A percentile compares a stretch with the other conserved stretches of the same genome.
Conservation (phyloP, 2,329 filamentous ascomycete species). For the Cladophialophora yegresii region DNA sequence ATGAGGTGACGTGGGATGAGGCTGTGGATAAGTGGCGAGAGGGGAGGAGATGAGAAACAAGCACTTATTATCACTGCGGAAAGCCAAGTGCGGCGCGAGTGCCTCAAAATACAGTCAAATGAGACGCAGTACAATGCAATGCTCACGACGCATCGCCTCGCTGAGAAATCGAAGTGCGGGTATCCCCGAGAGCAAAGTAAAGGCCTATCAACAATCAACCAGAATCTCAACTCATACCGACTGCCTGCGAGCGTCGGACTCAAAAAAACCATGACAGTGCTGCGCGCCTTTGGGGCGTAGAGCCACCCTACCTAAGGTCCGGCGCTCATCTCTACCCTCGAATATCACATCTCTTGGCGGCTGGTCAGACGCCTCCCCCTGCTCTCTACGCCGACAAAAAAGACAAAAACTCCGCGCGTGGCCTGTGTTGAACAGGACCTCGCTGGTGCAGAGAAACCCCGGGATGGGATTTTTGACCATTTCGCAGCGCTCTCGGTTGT, state of each 20-base stretch:
- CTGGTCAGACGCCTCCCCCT: background rate
- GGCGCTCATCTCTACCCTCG: background rate
- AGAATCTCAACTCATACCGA: no score
- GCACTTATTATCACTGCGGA: background rate
- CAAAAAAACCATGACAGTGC: no score
- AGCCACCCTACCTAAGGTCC: background rate
- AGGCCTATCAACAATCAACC: no score
- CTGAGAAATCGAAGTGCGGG: background rate
- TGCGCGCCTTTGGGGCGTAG: no score
- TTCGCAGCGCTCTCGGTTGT: background rate
- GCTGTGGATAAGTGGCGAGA: constrained; percentile 26
- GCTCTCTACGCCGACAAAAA: background rate
- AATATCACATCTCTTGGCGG: background rate
- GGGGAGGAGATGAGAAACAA: background rate
- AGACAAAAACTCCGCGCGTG: background rate
- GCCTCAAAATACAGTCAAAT: background rate
- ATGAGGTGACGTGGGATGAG: constrained; percentile 39
- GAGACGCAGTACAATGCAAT: no score
- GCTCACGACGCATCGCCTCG: no score
- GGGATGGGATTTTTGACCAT: background rate
- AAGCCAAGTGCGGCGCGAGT: background rate
- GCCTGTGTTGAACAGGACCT: background rate
- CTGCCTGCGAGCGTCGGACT: no score
- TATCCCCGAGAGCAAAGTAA: background rate
- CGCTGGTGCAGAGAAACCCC: background rate